These are phyloP conservation scores for Sisymbrium irio DNA, from an alignment of 345 rosid species.

Conservation along the genomic window DNA sequence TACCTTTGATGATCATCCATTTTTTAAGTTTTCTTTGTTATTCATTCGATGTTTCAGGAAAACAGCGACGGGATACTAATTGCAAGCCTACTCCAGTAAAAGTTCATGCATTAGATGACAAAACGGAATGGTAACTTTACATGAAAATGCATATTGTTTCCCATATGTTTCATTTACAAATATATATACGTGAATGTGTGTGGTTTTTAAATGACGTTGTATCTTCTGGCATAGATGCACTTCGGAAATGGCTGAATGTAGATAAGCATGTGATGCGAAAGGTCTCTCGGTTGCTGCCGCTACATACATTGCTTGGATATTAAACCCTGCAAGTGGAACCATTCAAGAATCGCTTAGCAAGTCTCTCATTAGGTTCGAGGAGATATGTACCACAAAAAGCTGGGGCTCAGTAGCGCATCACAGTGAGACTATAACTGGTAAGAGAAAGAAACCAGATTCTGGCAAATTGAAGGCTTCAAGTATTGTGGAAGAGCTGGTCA, in stretches of 20 bases:
- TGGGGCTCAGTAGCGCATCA: conserved; percentile 24
- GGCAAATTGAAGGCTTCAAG: conserved; percentile 30
- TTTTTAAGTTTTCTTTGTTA: too few relatives aligned
- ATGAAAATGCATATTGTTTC: neutral
- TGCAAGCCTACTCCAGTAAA: conserved; percentile 32
- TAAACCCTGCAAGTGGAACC: conserved; percentile 49
- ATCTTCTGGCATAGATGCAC: conserved; percentile 34
- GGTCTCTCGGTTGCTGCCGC: conserved; percentile 47
- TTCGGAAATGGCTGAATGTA: conserved; percentile 9
- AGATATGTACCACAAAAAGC: conserved; percentile 44
- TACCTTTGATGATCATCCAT: too few relatives aligned
- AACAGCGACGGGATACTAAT: conserved; percentile 21
- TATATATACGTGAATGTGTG: neutral
- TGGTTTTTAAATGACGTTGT: neutral
- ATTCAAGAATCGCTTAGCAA: conserved; percentile 46
- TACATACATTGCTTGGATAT: conserved; percentile 70
- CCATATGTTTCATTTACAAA: neutral
- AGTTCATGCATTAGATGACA: conserved; percentile 42
- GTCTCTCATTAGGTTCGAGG: conserved; percentile 48
- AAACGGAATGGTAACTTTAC: conserved; percentile 58
- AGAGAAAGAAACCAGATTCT: conserved; percentile 36
- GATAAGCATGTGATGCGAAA: conserved; percentile 31
- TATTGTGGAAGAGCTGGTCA: conserved; percentile 43
- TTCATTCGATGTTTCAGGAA: conserved; percentile 10
- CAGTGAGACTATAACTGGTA: conserved; percentile 30